Evolutionary conservation across 176 grass and related monocot species (phyloP).

Genomic region (Paspalum vaginatum): DNA sequence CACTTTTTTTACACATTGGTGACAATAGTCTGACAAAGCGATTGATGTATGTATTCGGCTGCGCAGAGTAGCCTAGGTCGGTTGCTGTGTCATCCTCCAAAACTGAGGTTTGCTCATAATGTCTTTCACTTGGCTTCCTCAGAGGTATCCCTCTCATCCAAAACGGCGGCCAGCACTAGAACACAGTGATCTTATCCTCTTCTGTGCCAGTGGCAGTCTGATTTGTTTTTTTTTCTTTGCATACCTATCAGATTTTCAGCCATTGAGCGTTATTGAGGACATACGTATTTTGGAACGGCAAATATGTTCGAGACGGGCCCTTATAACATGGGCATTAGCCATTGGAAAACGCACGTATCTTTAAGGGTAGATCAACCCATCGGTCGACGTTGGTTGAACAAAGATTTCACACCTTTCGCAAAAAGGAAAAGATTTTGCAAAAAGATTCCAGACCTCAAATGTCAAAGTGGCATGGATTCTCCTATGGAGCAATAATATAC

Average conservation of each 20-base stretch:
- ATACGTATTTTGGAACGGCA: no score
- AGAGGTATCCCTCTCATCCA: not conserved
- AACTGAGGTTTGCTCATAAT: not conserved
- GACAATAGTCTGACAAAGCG: not conserved
- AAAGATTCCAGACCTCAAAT: no score
- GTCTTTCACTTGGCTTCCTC: not conserved
- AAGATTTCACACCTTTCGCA: no score
- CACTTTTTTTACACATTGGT: no score
- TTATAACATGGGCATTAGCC: not conserved
- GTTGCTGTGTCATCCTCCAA: conserved; percentile 17
- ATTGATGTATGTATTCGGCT: not conserved
- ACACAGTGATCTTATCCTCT: not conserved
- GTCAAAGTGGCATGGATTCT: no score
- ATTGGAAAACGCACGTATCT: not conserved
- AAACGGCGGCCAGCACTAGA: not conserved
- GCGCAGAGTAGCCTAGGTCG: not conserved
- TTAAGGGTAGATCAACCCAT: not conserved
- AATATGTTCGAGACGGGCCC: not conserved
- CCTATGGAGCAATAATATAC: no score
- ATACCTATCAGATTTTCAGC: no score
- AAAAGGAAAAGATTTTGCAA: no score
- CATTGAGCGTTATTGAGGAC: no score
- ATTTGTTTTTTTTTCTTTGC: not conserved
- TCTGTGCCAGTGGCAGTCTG: not conserved
- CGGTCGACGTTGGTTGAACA: not conserved